phyloP scores from a whole-genome alignment of 805 yeast species.

The Suhomyces vadensis region DNA sequence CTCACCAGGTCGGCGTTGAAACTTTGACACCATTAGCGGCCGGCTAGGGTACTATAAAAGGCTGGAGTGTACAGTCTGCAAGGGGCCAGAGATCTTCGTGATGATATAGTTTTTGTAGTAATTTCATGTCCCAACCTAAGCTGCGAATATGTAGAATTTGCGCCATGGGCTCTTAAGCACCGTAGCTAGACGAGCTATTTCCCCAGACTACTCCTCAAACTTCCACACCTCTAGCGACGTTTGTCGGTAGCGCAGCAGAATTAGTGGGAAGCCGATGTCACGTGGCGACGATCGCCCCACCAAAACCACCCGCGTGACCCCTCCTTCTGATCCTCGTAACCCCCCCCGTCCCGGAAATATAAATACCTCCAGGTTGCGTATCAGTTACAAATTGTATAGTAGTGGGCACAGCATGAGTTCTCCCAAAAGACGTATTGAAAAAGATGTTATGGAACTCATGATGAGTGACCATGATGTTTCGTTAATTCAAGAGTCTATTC shows the following conservation, averaged over 20 bases:
- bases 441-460: slow-evolving; percentile 94
- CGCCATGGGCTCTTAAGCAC: too few species aligned
- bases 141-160: too few species aligned
- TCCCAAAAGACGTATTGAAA: slow-evolving; percentile 80
- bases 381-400: not conserved
- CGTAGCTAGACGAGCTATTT: too few species aligned
- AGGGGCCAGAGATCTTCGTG: too few species aligned
- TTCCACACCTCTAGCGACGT: not conserved
- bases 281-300: slow-evolving; percentile 4
- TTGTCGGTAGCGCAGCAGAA: too few species aligned
- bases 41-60: too few species aligned
- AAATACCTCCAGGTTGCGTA: not conserved
- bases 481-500: slow-evolving; percentile 72
- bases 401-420: slow-evolving; percentile 27
- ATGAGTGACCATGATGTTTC: slow-evolving; percentile 93
- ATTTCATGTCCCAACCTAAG: too few species aligned
- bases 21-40: too few species aligned
- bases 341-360: not conserved
- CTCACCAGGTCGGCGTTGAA: too few species aligned
- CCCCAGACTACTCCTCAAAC: too few species aligned
- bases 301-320: slow-evolving; percentile 2
- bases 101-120: too few species aligned
- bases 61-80: too few species aligned
- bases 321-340: not conserved
- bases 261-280: not conserved